phyloP scores from a whole-genome alignment of 495 filamentous ascomycete species.

The Trichoderma virens region DNA sequence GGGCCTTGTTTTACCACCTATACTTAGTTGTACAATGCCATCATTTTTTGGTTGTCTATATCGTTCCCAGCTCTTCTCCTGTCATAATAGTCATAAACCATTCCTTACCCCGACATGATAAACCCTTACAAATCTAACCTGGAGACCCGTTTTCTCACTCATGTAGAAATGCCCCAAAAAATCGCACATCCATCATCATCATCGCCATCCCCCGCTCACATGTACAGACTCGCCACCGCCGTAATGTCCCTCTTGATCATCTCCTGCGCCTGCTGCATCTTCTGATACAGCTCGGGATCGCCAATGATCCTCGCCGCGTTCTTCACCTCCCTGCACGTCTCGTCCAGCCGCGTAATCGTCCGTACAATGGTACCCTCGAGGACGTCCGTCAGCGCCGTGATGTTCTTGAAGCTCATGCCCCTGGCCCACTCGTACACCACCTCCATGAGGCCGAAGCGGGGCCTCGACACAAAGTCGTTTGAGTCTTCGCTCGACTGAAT shows the following conservation, averaged over 20 bases:
- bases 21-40: too few relatives aligned
- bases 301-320: conserved; percentile 93
- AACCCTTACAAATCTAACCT: too few relatives aligned
- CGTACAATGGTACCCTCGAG: conserved; percentile 94
- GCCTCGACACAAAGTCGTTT: conserved; percentile 81
- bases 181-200: background rate
- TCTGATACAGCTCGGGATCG: conserved; percentile 85
- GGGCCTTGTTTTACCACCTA: too few relatives aligned
- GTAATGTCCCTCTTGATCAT: conserved; percentile 94
- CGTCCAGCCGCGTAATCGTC: conserved; percentile 84
- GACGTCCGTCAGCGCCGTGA: conserved; percentile 93
- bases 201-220: conserved; percentile 34
- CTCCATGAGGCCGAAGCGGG: conserved; percentile 88
- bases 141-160: too few relatives aligned
- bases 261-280: conserved; percentile 96
- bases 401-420: conserved; percentile 96
- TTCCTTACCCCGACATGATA: too few relatives aligned
- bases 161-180: too few relatives aligned
- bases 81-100: too few relatives aligned
- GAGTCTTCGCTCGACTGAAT: conserved; percentile 80
- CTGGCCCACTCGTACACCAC: conserved; percentile 98
- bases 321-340: conserved; percentile 95
- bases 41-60: too few relatives aligned
- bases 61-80: too few relatives aligned
- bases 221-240: conserved; percentile 79